Evolutionary conservation across 2,329 filamentous ascomycete species (phyloP), one percentile per base, ranked within the genome.

Genomic region (Coniella lustricola): DNA sequence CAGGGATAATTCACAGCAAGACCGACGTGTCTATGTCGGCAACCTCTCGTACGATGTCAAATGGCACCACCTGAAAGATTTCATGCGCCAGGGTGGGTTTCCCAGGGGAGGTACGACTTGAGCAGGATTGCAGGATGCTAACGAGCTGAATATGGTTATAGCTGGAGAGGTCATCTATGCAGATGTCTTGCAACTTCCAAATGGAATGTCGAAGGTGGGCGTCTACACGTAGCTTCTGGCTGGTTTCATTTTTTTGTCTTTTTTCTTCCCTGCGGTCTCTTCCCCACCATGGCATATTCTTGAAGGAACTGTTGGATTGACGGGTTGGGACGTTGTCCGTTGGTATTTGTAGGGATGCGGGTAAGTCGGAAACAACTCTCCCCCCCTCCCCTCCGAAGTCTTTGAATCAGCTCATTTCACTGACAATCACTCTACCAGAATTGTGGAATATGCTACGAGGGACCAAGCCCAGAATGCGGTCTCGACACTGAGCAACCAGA

Each of bases 191-290:
- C 80, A 95, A 72, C 90, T 98, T 85, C 93, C 93, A 67, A 98
- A 98, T 81, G 93, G 93, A 90, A 98, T 98, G 93, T 97, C 91
- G 88, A 98, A 98, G 91, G 91, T 97, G 90, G 89, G 88, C 90
- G 83, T 84, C 79, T 86, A 87, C 77, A 82, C 76, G 79, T 90
- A 85, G 86, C 82, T 84, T 81, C 72, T 84, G 85, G 85, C 82
- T 87, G 87, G 87, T 82, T 81, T 77, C 81, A 78, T 85, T 73
- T 85, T 82, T 77, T 77, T 73, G 20, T 41, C 20, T 29, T 77
- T 77, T 73, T n/a, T 41, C 20, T 83, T 75, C 76, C 75, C 74
- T 82, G 78, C 78, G 68, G 71, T 73, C 74, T 70, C 65, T 62
- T 60, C 62, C 67, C 69, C 75, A 29, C 25, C 71, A 69, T 73